Base-by-base conservation (phyloP, 2,329 filamentous ascomycete genomes). In the Arthrinium phaeospermum region DNA sequence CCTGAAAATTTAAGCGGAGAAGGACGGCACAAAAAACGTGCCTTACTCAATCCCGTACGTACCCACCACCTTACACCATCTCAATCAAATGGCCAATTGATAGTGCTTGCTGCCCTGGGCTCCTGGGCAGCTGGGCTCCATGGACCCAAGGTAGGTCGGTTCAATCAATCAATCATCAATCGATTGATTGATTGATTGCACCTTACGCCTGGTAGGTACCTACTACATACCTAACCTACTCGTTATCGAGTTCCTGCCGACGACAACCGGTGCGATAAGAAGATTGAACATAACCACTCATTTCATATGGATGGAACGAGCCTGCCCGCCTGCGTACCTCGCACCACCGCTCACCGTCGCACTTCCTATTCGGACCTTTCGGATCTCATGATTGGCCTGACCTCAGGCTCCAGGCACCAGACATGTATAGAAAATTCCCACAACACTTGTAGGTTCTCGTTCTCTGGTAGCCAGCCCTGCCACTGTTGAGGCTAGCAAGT, bases 1-100 rank as follows among this genome's bases (percentile, higher is more conserved):
- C 46, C 22, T 53, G 47, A 70, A 70, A 70, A 70, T 51, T 70
- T 41, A 51, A 51, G 68, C 68, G 68, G 68, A 70, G 46, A 57
- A 27, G 6, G 68, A 22, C 68, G 68, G 68, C 68, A 70, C 24
- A 68, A 68, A 61, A 61, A 19, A 22, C 12, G 7, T 7, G 37
- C 37, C 37, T 41, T 41, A 10, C 37, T 41, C 37, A 41, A 41
- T 41, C 37, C 37, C 37, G 37, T 41, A 8, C 10, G 37, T 41
- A 41, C 37, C 37, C 37, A 41, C 37, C 37, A 41, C 37, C 37
- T 41, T 41, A 41, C 37, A 41, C 37, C 37, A 41, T 8, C 37
- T 37, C 37, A 41, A 41, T 41, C 37, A 41, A 41, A 41, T 41
- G 37, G 37, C 37, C 37, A 41, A 47, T 47, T 47, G 45, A 22